Base-by-base conservation (phyloP, 2,329 filamentous ascomycete species). In the Pseudocercospora fijiensis region DNA sequence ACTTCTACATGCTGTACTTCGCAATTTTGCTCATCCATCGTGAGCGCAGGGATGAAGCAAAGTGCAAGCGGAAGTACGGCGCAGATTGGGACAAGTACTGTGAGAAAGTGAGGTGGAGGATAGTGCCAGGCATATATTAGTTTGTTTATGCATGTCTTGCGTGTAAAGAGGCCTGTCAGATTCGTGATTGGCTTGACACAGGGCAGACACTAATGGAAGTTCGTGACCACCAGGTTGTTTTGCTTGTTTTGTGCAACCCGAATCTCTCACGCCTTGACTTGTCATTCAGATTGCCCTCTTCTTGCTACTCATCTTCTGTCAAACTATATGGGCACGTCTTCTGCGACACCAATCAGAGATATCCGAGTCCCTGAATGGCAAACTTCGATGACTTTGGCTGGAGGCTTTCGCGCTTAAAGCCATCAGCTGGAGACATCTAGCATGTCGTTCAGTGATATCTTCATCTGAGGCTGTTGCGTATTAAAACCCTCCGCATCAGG, bases 1-100 rank as follows among this genome's bases (percentile, higher is more conserved):
- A 97, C 81, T 97, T 97, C 76, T 98, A 96, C 80, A 84, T 97
- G 70, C 73, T 96, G 7, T 98, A 97, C 81, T 97, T 98, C 80
- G 92, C 88, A 3, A 80, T 96, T 11, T 79, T 98, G 66, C 83
- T 98, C 10, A 82, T 97, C 60, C 94, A 97, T 76, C 89, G 94
- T 20, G 92, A 96, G 75, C 81, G 87, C 63, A 85, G 94, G 59
- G 94, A 98, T 70, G 93, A 97, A 70, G 90, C 91, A 76, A 96
- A 96, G 82, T 98, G 94, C 78, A 83, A 85, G 67, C 85, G 85
- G 74, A 98, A 98, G 83, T 98, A 98, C 74, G 93, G 93, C 26
- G 88, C 88, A 70, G 92, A 97, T 75, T 98, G 94, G 93, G 86
- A 92, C 67, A 85, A 87, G 78, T 98, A 97, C 79, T 92, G 90